Conservation (phyloP, 1,284 basidiomycete genomes). For the Boletus albobrunnescens region DNA sequence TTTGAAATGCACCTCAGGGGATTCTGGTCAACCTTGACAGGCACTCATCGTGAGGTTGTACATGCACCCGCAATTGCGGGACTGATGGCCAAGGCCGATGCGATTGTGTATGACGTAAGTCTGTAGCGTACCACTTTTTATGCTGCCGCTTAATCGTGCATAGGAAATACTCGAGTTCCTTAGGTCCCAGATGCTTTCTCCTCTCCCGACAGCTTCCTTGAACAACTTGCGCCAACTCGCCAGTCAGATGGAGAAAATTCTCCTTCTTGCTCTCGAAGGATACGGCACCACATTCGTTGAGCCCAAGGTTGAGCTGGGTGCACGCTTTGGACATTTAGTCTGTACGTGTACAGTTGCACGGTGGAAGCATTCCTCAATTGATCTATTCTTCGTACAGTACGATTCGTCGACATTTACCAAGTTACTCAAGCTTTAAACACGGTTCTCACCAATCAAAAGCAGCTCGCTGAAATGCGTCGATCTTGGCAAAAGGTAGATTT, state of each 20-base stretch:
- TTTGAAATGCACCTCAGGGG: constrained; percentile 80
- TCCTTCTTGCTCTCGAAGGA: constrained; percentile 72
- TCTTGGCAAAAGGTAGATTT: constrained; percentile 86
- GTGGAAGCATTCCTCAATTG: constrained; percentile 8
- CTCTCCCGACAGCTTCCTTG: constrained; percentile 64
- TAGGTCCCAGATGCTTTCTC: constrained; percentile 76
- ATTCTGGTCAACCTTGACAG: constrained; percentile 74
- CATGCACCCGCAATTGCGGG: constrained; percentile 84
- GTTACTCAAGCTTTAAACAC: constrained; percentile 83
- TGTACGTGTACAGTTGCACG: constrained; percentile 48
- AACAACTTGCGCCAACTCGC: constrained; percentile 74
- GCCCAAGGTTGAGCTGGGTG: constrained; percentile 84
- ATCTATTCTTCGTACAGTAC: constrained; percentile 47
- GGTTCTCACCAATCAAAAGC: constrained; percentile 80
- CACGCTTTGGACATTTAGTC: constrained; percentile 83
- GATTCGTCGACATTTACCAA: constrained; percentile 86
- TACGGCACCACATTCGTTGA: constrained; percentile 88
- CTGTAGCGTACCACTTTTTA: not conserved
- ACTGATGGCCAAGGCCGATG: constrained; percentile 83
- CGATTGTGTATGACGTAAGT: constrained; percentile 82
- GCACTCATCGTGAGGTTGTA: constrained; percentile 76
- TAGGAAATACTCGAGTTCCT: constrained; percentile 85
- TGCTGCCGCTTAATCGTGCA: constrained; percentile 15
- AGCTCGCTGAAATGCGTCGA: constrained; percentile 77
- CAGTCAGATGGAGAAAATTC: constrained; percentile 88